Evolutionary conservation across 441 rosid genomes (phyloP).

Genomic region (Gossypium aridum): DNA sequence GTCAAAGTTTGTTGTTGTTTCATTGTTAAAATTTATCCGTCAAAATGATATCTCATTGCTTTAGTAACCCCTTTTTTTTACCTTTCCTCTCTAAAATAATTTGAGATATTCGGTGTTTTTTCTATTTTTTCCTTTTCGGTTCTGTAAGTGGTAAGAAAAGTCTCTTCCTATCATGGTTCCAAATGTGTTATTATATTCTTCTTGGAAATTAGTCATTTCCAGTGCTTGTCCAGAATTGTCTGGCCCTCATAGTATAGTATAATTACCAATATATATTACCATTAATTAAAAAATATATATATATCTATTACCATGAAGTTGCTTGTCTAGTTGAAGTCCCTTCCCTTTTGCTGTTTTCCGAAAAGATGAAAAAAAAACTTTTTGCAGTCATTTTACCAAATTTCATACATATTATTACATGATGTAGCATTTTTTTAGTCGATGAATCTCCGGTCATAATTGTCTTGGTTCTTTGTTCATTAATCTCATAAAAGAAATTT

Average conservation of each 20-base stretch:
- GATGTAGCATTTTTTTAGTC: neutral
- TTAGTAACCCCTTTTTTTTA: neutral
- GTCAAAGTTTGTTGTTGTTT: neutral
- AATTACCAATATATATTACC: neutral
- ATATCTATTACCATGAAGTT: neutral
- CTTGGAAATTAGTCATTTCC: neutral
- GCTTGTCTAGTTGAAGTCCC: neutral
- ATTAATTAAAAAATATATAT: too few relatives aligned
- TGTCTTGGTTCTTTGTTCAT: neutral
- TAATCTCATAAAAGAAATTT: neutral
- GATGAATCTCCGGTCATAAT: neutral
- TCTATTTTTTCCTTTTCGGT: neutral
- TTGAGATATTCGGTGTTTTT: neutral
- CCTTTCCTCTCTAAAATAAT: neutral
- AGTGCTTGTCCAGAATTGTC: neutral
- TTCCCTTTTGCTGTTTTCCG: neutral
- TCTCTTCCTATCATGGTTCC: neutral
- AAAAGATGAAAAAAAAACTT: neutral
- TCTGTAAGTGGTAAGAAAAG: neutral
- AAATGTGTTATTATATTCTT: neutral
- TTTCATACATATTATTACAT: neutral
- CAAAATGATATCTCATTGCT: neutral
- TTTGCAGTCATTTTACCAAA: neutral
- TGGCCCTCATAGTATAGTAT: neutral
- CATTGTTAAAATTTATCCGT: neutral